A percentile compares a stretch with the other conserved stretches of the same genome.
Evolutionary conservation across 352 stramenopile genomes (phyloP).

Genomic region (Pythium folliculosum): DNA sequence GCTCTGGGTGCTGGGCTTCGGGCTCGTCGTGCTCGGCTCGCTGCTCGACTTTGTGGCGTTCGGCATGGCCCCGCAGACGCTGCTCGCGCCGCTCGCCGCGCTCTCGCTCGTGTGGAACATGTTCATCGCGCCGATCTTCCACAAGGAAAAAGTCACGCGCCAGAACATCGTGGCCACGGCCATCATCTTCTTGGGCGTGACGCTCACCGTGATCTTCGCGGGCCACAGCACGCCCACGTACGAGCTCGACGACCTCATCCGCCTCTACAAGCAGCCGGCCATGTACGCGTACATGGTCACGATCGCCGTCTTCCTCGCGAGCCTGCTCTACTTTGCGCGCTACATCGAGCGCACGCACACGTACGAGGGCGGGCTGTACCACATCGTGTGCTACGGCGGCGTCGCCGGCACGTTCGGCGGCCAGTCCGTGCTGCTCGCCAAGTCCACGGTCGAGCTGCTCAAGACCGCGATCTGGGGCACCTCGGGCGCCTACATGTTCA

Average conservation of each 20-base stretch:
- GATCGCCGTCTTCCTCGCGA: slow-evolving; percentile 64
- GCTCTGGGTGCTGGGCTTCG: slow-evolving; percentile 88
- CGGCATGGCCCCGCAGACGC: slow-evolving; percentile 89
- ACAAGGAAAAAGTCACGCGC: slow-evolving; percentile 86
- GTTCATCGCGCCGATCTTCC: slow-evolving; percentile 89
- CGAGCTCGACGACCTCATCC: slow-evolving; percentile 83
- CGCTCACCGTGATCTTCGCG: slow-evolving; percentile 88
- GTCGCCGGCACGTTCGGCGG: slow-evolving; percentile 90
- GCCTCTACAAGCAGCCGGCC: slow-evolving; percentile 71
- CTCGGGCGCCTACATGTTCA: slow-evolving; percentile 74
- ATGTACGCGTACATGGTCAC: slow-evolving; percentile 88
- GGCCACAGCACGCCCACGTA: slow-evolving; percentile 86
- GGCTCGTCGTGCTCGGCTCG: slow-evolving; percentile 78
- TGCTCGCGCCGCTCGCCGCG: slow-evolving; percentile 87
- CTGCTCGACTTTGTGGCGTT: slow-evolving; percentile 92
- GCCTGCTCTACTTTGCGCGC: slow-evolving; percentile 58
- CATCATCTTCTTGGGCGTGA: slow-evolving; percentile 90
- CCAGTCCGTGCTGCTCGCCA: slow-evolving; percentile 88
- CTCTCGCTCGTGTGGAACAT: slow-evolving; percentile 92
- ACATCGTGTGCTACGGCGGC: slow-evolving; percentile 88
- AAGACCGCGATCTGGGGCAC: slow-evolving; percentile 91
- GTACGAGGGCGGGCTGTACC: slow-evolving; percentile 66
- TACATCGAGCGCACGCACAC: slow-evolving; percentile 79
- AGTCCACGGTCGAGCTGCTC: slow-evolving; percentile 88
- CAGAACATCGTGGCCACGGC: slow-evolving; percentile 80